Evolutionary conservation across 371 early-diverging fungal species (phyloP), one percentile per base, ranked within the genome.

Genomic region (Funneliformis caledonium): DNA sequence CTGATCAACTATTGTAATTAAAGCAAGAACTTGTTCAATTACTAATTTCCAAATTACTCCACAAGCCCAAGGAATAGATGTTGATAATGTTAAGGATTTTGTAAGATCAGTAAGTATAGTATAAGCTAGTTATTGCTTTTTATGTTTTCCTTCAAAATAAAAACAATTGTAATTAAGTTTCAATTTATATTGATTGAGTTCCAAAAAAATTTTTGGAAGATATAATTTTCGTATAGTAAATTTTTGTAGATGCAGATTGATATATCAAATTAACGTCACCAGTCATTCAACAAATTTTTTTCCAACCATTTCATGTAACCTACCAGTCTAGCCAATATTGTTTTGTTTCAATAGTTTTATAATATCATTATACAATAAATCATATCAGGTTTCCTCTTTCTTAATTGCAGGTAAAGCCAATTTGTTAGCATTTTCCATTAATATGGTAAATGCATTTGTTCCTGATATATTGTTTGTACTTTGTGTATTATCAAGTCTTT

Each of bases 341-440:
- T 69, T 70, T 43, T 45, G 3, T 43, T 11, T 2, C 6, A 70
- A 47, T 43, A 70, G 6, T 26, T 16, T 45, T 26, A 70, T 43
- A 70, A 70, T 16, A 70, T 70, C 48, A 70, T 70, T 70, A 22
- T 45, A 70, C 4, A 70, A 47, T n/a, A 43, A 45, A 48, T 70
- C 47, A 70, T 10, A 19, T 43, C 2, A 10, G 45, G 9, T 45
- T 70, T 37, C 45, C 22, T 22, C 10, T 4, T 37, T 10, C 26
- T 70, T 70, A 43, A 8, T 12, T 43, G 16, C 7, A 22, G 70
- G 70, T n/a, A 70, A 48, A 67, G 19, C 19, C 11, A 16, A 37
- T 67, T 42, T 67, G 19, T 31, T 6, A 14, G 16, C 37, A 33
- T 31, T 19, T 37, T 42, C 42, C 42, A 67, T 67, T 11, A 67